Evolutionary conservation across 768 basidiomycete species (phyloP), one percentile per base, ranked within the genome.

Genomic region (Holtermannia corniformis): DNA sequence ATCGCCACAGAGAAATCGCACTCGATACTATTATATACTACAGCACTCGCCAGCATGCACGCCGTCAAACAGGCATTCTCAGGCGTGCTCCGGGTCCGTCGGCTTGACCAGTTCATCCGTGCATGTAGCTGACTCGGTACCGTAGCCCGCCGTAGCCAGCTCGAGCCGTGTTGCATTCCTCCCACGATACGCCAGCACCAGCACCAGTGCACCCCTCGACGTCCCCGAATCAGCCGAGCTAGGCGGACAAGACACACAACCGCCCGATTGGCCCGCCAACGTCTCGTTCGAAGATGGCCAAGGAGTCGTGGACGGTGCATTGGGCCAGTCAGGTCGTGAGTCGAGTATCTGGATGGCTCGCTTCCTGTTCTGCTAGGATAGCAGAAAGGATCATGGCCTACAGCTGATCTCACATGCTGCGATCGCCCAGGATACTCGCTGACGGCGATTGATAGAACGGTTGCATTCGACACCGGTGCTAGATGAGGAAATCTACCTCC

Each of bases 401-500:
- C n/a, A n/a, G n/a, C n/a, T n/a, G n/a, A n/a, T n/a, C n/a, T n/a
- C n/a, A n/a, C n/a, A n/a, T n/a, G n/a, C n/a, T n/a, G n/a, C n/a
- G n/a, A n/a, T n/a, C n/a, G n/a, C n/a, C n/a, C n/a, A n/a, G n/a
- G n/a, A n/a, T n/a, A 37, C 16, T 7, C 16, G 32, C 32, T 37
- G 32, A 37, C 16, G 32, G n/a, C n/a, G n/a, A n/a, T n/a, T 37
- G 32, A 16, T 16, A 37, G 32, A 37, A 16, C 32, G 32, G 16
- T 16, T 37, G 16, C 32, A 37, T 37, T 7, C 32, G 32, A 7
- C 32, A 16, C 32, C 32, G 16, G 7, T 37, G 32, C 7, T 37
- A 16, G 10, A 37, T 37, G 10, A 37, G 16, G 32, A 37, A 16
- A 60, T 67, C 49, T 51, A 63, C 27, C 52, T 67, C 19, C 70